Evolutionary conservation across 805 yeast species (phyloP).

Genomic region (Candida pseudofarinosa): DNA sequence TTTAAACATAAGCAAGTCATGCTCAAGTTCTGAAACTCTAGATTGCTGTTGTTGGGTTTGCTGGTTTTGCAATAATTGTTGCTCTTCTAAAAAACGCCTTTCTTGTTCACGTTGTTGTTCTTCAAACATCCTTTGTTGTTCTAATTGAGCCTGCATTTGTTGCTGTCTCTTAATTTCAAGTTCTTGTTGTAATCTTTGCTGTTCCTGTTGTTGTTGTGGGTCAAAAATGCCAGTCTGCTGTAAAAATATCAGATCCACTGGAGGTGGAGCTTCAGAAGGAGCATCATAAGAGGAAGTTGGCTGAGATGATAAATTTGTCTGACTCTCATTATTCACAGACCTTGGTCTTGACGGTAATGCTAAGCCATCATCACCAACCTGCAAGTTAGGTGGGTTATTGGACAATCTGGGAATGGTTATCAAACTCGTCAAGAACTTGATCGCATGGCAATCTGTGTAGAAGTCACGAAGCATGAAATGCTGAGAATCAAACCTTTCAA

Average conservation of each 20-base stretch:
- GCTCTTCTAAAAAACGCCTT: conserved; percentile 65
- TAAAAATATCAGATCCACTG: conserved; percentile 31
- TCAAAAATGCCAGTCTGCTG: conserved; percentile 55
- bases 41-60: conserved; percentile 72
- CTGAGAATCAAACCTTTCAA: conserved; percentile 68
- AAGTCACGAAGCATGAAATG: conserved; percentile 72
- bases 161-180: conserved; percentile 60
- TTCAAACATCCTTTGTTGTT: conserved; percentile 70
- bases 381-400: conserved; percentile 56
- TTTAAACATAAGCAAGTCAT: conserved; percentile 68
- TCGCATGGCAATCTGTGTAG: conserved; percentile 84
- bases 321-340: conserved; percentile 18
- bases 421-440: conserved; percentile 74
- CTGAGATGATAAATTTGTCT: conserved; percentile 42
- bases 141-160: conserved; percentile 64
- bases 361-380: conserved; percentile 40
- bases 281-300: conserved; percentile 32
- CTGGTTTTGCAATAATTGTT: conserved; percentile 63
- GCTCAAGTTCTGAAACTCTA: conserved; percentile 74
- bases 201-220: conserved; percentile 60
- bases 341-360: conserved; percentile 27
- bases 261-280: conserved; percentile 33
- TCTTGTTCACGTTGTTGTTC: conserved; percentile 70
- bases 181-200: conserved; percentile 55
- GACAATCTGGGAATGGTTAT: conserved; percentile 74